phyloP scores from a whole-genome alignment of 1,284 basidiomycete species.

The Fomes fomentarius region DNA sequence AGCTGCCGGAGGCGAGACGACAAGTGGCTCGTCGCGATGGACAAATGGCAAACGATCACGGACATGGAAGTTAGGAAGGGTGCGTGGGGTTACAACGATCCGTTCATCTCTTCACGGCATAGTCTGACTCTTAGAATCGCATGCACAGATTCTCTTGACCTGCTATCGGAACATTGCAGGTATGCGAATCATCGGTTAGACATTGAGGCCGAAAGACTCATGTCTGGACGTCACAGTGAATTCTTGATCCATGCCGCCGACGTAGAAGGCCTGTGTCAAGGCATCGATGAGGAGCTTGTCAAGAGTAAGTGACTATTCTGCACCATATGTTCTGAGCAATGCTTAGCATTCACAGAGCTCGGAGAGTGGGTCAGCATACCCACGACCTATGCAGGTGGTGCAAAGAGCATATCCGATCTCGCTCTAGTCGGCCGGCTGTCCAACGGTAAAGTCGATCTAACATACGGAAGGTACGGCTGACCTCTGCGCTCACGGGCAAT shows the following conservation, averaged over 20 bases:
- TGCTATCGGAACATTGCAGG: conserved; percentile 82
- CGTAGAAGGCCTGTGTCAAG: conserved; percentile 96
- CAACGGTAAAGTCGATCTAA: conserved; percentile 88
- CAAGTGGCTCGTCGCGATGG: conserved; percentile 97
- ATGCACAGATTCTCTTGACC: conserved; percentile 64
- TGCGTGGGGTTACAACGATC: conserved; percentile 26
- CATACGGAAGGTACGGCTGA: conserved; percentile 85
- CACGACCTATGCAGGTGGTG: conserved; percentile 97
- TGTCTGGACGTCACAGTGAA: too few relatives aligned
- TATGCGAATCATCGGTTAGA: conserved; percentile 32
- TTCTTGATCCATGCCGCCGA: conserved; percentile 98
- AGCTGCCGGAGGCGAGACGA: conserved; percentile 84
- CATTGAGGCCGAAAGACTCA: too few relatives aligned
- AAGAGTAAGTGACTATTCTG: conserved; percentile 51
- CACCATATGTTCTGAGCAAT: not conserved
- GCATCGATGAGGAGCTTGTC: conserved; percentile 93
- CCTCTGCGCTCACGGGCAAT: not conserved
- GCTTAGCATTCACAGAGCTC: too few relatives aligned
- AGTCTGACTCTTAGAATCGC: not conserved
- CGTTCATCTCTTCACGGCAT: not conserved
- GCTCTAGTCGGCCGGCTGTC: conserved; percentile 84
- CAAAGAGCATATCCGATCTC: conserved; percentile 86
- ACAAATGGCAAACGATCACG: conserved; percentile 97
- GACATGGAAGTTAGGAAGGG: conserved; percentile 92
- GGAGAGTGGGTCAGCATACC: conserved; percentile 93